Base-by-base conservation (phyloP, 805 yeast species). In the Starmera pachycereana region DNA sequence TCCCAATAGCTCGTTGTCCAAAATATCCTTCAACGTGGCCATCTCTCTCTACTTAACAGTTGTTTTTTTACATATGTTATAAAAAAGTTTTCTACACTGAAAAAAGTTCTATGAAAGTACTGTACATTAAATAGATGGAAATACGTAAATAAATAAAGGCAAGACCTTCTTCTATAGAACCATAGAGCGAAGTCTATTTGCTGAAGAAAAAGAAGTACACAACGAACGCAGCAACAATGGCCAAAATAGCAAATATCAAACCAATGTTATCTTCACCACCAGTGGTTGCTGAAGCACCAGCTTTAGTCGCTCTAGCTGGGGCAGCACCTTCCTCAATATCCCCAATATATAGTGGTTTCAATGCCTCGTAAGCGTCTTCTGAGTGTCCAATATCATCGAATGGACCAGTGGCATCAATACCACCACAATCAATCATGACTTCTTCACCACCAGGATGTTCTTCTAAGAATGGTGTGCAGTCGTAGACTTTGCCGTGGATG, bases 341-440 rank as follows among this genome's bases (percentile, higher is more conserved):
- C 49, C 98, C 98, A 43, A 92, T 72, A 50, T 73, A 68, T 56
- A 87, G 66, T 33, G 73, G 76, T 35, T 65, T 69, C 53, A 92
- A 68, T 50, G 81, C 69, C 52, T 81, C 92, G 51, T 79, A 78
- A 33, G 99, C 97, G 50, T 89, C 96, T 47, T 89, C 97, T 30
- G 97, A 87, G 66, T 92, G 99, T 30, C 99, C 99, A 58, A 92
- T 89, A 56, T 87, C 96, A 52, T 71, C 79, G 75, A 90, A 77
- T 35, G 88, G 78, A 41, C 75, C 76, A 12, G 96, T 84, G 37
- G 89, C 90, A 58, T 87, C 95, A 42, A 71, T 70, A 43, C 95
- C 96, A 38, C 84, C 95, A 52, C 80, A 72, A 52, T 85, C 95
- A 39, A 78, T 64, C 51, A 86, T 67, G 19, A 86, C 90, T 58